Evolutionary conservation across 805 yeast species (phyloP), one percentile per base, ranked within the genome.

Genomic region (Pichia nanzhaoensis): DNA sequence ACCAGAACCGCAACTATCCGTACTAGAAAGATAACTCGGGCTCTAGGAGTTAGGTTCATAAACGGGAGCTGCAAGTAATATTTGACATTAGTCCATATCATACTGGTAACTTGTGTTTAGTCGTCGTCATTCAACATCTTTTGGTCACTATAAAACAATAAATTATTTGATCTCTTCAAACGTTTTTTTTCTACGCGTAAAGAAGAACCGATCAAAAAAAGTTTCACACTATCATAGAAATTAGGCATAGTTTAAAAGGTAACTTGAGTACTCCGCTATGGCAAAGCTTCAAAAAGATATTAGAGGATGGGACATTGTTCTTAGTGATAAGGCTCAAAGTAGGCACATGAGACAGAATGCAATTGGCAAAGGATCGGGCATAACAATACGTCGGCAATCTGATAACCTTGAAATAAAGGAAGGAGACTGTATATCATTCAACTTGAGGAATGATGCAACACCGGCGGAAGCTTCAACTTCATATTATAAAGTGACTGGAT

Each of bases 401-500:
- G 85, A 78, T 58, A 74, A 69, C 3, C 49, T 78, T 32, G 72
- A 67, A 38, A 52, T 82, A 18, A 65, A 66, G 21, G 67, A 68
- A 9, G 89, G 89, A 3, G 81, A 77, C 49, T 64, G 74, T 33
- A 55, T 82, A 0, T 56, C 78, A 8, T 64, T 74, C 12, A 39
- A 28, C 28, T 20, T 39, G 12, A 34, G 34, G 8, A 19, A 18
- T 13, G n/a, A 7, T 30, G 5, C 33, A 13, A 30, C 9, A 13
- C 6, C 14, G 6, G 28, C 10, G 28, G 28, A 7, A 7, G 9
- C 28, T 6, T 10, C 28, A n/a, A 16, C 16, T 4, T 28, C 31
- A 16, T 45, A 9, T 66, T 65, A 44, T 63, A 62, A 4, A 56
- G 49, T 0, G 62, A 58, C 1, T 60, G 61, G 1, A 37, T 63